Base-by-base conservation (phyloP, 2,329 filamentous ascomycete genomes). In the Fusarium sterilihyphosum region DNA sequence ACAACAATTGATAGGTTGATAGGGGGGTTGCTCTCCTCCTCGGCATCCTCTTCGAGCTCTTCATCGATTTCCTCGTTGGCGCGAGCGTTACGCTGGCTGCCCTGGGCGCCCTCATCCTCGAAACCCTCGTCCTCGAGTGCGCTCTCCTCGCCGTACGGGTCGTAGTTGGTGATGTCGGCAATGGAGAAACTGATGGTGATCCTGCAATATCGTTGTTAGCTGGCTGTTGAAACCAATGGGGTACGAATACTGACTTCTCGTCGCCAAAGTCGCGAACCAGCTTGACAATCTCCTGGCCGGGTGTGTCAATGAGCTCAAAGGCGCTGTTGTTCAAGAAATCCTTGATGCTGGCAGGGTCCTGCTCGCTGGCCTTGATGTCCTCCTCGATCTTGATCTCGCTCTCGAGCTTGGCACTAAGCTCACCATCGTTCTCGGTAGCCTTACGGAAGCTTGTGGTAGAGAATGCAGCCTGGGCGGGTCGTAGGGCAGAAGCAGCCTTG, bases 291-390 rank as follows among this genome's bases (percentile, higher is more conserved):
- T 98, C 94, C 83, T 94, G 90, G 72, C 96, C 96, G 35, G 92
- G 88, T 38, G 88, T 90, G 84, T 99, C 96, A 80, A 94, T 87
- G 71, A 96, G 88, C 88, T 96, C 88, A 84, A 95, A 99, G 46
- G 92, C 89, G 80, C 92, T 92, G 85, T 94, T 96, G 81, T 96
- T 91, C 54, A 98, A 85, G 84, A 97, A 98, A 82, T 96, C 94
- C 85, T 94, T 92, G 83, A 98, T 90, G 82, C 92, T 93, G 73
- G 91, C 88, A 46, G 94, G 92, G 75, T 93, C 85, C 74, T 93
- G 89, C 79, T 94, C 90, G 71, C 90, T 88, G 75, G 92, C 88
- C 84, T 92, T 92, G 84, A 95, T 92, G 80, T 95, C 92, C 79
- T 91, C 90, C 88, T 98, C 96, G 81, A 97, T 91, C 82, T 91